Base-by-base conservation (phyloP, 768 basidiomycete genomes). In the Cyathus striatus region DNA sequence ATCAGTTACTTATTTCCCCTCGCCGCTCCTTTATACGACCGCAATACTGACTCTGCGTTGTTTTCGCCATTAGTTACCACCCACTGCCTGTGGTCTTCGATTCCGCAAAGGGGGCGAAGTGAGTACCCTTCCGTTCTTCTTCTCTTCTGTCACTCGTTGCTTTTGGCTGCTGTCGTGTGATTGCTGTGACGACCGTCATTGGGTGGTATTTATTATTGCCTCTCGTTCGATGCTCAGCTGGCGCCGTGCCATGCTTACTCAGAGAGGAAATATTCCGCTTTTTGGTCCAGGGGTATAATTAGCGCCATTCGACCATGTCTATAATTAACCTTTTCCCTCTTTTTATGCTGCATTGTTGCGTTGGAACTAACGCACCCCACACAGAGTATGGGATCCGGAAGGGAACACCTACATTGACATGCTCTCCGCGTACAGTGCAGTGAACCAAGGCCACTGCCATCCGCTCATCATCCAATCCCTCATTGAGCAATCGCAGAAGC, bases 331-430 rank as follows among this genome's bases (percentile, higher is more conserved):
- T n/a, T n/a, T n/a, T n/a, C n/a, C n/a, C n/a, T n/a, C n/a, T n/a
- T n/a, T n/a, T n/a, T n/a, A n/a, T n/a, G n/a, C n/a, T n/a, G n/a
- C n/a, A n/a, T n/a, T n/a, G n/a, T n/a, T n/a, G n/a, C n/a, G n/a
- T n/a, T n/a, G n/a, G n/a, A n/a, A n/a, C n/a, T n/a, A n/a, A n/a
- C n/a, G n/a, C n/a, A n/a, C n/a, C n/a, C n/a, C n/a, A n/a, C 38
- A 36, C 52, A 76, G 75, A 55, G 90, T 92, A 60, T 95, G 90
- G 88, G 94, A 96, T 59, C 88, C 86, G 3, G 93, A 95, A 73
- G 94, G 93, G 49, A 84, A 79, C 40, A 87, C 93, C 58, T 99
- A 96, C 66, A 92, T 97, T 49, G 96, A 99, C 58, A 96, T 97
- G 90, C 75, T 99, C 16, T 90, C 90, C 35, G 96, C 96, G 22